Evolutionary conservation across 2,329 filamentous ascomycete genomes (phyloP), one percentile per base, ranked within the genome.

Genomic region (Ceratocystis variospora): DNA sequence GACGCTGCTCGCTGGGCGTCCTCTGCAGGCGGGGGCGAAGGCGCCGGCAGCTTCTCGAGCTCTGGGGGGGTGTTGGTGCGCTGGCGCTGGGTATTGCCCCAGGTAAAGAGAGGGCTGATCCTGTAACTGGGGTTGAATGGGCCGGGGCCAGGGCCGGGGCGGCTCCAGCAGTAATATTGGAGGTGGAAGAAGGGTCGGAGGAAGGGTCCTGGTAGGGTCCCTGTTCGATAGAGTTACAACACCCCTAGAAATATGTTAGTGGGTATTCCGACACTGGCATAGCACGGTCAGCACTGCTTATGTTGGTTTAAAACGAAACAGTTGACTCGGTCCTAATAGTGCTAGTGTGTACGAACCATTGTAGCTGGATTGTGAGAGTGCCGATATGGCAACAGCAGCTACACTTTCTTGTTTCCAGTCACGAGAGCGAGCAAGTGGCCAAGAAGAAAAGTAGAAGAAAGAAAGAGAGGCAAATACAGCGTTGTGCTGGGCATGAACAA

Each of bases 171-270:
- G 44, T 41, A 17, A 63, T 63, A 15, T 53, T 48, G 19, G 57
- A 62, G 41, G 61, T 46, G 22, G 61, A 63, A 28, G 61, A 63
- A 7, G 45, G 41, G 44, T 15, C 31, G 48, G 61, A 63, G 41
- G 22, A 45, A 10, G 61, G 41, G 45, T 41, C 61, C 22, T 57
- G 53, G 31, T 57, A 57, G 28, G 53, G 53, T 31, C 53, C 12
- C 53, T 57, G 53, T 31, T 46, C 61, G 41, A 28, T 50, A 19
- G 61, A 63, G 61, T 63, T 45, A 48, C 61, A 63, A 15, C 61
- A 63, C 15, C 61, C 61, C 61, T 63, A 62, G 31, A 62, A n/a
- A 45, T 17, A 33, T 19, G 33, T 65, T 57, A 66, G 59, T 55
- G 57, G 31, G 15, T 12, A 28, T 53, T 6, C 37, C 37, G 17